Evolutionary conservation across 768 basidiomycete genomes (phyloP).

Genomic region (Hemileccinum impolitum): DNA sequence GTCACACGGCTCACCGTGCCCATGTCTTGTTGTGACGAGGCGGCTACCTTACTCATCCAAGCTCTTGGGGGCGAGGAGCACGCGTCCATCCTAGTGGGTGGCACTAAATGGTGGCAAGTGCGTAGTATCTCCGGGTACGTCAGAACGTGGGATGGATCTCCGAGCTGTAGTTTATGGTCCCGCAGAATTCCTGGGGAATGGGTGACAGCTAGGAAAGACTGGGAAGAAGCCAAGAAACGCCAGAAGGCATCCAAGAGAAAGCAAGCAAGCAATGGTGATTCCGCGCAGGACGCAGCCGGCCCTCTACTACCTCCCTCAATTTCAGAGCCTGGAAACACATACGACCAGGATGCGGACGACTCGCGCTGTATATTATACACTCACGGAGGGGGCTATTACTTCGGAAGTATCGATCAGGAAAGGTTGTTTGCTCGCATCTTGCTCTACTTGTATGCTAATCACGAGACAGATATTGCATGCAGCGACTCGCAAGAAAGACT

Average conservation of each 20-base stretch:
- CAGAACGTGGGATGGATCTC: slow-evolving; percentile 2
- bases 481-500: slow-evolving; percentile 88
- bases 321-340: slow-evolving; percentile 35
- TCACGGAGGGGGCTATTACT: slow-evolving; percentile 86
- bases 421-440: slow-evolving; percentile 35
- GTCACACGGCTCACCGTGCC: slow-evolving; percentile 71
- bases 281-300: slow-evolving; percentile 15
- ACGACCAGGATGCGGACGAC: slow-evolving; percentile 74
- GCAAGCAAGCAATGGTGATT: slow-evolving; percentile 13
- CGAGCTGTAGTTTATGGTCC: slow-evolving; percentile 10
- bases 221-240: slow-evolving; percentile 61
- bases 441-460: slow-evolving; percentile 2
- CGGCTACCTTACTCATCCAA: slow-evolving; percentile 67
- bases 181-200: slow-evolving; percentile 80
- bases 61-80: slow-evolving; percentile 83
- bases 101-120: slow-evolving; percentile 98
- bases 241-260: slow-evolving; percentile 45
- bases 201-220: slow-evolving; percentile 84
- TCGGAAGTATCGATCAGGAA: slow-evolving; percentile 77
- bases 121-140: slow-evolving; percentile 75
- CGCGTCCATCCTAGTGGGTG: slow-evolving; percentile 71
- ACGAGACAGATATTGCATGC: slow-evolving; percentile 58
- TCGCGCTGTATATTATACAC: slow-evolving; percentile 81
- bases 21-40: slow-evolving; percentile 68
- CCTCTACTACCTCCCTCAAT: slow-evolving; percentile 16